These are phyloP conservation scores for Aspergillus wentii DNA, from an alignment of 495 filamentous ascomycete species.

Conservation along the genomic window DNA sequence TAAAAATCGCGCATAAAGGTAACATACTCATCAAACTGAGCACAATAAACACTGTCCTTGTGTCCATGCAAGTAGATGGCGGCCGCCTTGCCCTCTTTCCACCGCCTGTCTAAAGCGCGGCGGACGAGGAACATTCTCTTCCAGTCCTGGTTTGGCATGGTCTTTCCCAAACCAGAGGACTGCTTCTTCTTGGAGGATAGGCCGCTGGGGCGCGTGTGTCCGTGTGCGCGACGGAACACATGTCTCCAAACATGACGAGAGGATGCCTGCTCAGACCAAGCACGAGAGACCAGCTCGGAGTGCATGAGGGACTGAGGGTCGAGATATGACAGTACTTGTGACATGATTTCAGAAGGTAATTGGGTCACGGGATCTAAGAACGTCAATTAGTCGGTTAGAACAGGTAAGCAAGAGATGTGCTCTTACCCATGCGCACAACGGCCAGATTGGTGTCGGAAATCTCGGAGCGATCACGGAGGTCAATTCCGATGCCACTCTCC, in stretches of 20 bases:
- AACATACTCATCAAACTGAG: conserved; percentile 92
- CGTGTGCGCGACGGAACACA: conserved; percentile 67
- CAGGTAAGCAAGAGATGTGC: too few species aligned
- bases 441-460: conserved; percentile 38
- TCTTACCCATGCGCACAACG: conserved; percentile 32
- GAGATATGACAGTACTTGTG: conserved; percentile 66
- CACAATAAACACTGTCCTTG: conserved; percentile 91
- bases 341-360: conserved; percentile 68
- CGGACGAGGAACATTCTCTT: conserved; percentile 77
- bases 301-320: conserved; percentile 61
- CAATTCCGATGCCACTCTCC: conserved; percentile 78
- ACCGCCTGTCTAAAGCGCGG: conserved; percentile 67
- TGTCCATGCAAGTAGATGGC: conserved; percentile 90
- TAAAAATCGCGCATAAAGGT: background rate
- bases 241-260: conserved; percentile 72
- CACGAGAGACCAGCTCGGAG: conserved; percentile 55
- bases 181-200: conserved; percentile 39
- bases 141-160: conserved; percentile 63
- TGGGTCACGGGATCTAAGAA: conserved; percentile 63
- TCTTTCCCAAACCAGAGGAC: conserved; percentile 46
- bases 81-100: conserved; percentile 70
- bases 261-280: conserved; percentile 58
- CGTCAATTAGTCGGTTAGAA: too few species aligned
- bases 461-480: conserved; percentile 49
- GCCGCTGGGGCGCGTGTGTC: conserved; percentile 31